These are phyloP conservation scores for Aspergillus sp. DNA, from an alignment of 2,329 filamentous ascomycete genomes.

Conservation along the genomic window DNA sequence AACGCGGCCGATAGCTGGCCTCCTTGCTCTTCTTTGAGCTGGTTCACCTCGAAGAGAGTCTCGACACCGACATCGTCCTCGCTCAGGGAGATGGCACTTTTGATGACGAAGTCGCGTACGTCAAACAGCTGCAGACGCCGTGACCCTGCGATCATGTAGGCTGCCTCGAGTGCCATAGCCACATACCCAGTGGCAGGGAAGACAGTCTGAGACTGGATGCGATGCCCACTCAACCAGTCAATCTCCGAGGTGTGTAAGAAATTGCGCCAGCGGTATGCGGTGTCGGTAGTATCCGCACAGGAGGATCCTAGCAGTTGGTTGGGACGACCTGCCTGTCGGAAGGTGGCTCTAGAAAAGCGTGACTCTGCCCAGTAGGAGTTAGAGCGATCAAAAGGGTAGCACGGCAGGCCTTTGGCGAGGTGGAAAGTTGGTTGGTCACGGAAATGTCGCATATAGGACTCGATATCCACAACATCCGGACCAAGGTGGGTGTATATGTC, in stretches of 20 bases:
- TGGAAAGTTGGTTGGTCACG: not conserved
- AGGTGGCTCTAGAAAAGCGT: not conserved
- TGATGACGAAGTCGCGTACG: slow-evolving; percentile 1
- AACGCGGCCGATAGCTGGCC: not conserved
- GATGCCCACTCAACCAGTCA: slow-evolving; percentile 26
- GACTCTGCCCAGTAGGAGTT: slow-evolving; percentile 6
- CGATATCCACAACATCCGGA: not conserved
- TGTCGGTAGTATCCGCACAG: slow-evolving; percentile 2
- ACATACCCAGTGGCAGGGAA: slow-evolving; percentile 27
- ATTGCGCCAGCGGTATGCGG: slow-evolving; percentile 18
- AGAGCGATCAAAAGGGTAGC: slow-evolving; percentile 6
- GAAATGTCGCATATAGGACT: not conserved
- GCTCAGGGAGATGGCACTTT: not conserved
- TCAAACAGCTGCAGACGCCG: not conserved
- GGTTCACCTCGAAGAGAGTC: not conserved
- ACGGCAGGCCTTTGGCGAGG: not conserved
- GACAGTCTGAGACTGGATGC: slow-evolving; percentile 20
- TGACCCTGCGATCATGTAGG: not conserved
- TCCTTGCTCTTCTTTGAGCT: not conserved
- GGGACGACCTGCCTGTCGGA: not conserved
- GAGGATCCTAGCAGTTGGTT: slow-evolving; percentile 7
- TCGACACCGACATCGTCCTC: not conserved
- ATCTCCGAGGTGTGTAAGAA: slow-evolving; percentile 17
- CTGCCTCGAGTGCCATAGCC: slow-evolving; percentile 14
- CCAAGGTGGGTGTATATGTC: not conserved